Conservation (phyloP, 306 rosid species). For the Carpinus viminea region DNA sequence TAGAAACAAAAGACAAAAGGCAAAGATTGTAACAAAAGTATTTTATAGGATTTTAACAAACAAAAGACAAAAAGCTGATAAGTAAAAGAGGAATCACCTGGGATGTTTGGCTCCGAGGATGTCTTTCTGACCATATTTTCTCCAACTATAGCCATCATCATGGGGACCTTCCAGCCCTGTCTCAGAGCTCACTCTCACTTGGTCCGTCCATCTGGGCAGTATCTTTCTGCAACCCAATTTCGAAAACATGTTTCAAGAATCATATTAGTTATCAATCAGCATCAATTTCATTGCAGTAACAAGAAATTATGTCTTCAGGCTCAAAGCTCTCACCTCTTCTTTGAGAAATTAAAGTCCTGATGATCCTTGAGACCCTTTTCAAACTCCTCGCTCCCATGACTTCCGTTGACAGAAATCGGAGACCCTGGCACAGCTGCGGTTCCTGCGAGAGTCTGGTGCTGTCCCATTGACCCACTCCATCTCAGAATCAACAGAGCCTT, state of each 20-base stretch:
- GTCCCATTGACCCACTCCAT: constrained; percentile 40
- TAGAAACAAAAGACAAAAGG: too few species aligned
- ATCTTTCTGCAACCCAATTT: constrained; percentile 58
- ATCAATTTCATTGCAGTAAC: background rate
- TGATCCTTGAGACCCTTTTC: constrained; percentile 40
- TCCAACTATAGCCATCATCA: constrained; percentile 77
- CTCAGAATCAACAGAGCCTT: constrained; percentile 63
- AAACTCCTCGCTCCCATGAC: constrained; percentile 54
- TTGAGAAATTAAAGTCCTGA: constrained; percentile 47
- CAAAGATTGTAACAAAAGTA: too few species aligned
- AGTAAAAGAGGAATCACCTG: constrained; percentile 46
- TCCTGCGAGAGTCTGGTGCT: constrained; percentile 26
- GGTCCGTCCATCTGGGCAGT: constrained; percentile 66
- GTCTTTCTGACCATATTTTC: constrained; percentile 93
- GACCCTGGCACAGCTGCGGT: constrained; percentile 44
- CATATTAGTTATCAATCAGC: constrained; percentile 11
- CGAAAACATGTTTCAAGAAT: constrained; percentile 6
- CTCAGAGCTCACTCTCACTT: constrained; percentile 55
- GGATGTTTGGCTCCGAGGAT: constrained; percentile 78
- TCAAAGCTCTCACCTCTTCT: constrained; percentile 61
- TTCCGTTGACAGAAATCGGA: constrained; percentile 51
- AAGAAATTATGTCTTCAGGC: background rate
- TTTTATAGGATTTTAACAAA: too few species aligned
- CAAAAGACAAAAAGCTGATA: background rate
- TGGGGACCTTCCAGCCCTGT: constrained; percentile 65